Base-by-base conservation (phyloP, 2,329 filamentous ascomycete species). In the Domatiomyces globalis region DNA sequence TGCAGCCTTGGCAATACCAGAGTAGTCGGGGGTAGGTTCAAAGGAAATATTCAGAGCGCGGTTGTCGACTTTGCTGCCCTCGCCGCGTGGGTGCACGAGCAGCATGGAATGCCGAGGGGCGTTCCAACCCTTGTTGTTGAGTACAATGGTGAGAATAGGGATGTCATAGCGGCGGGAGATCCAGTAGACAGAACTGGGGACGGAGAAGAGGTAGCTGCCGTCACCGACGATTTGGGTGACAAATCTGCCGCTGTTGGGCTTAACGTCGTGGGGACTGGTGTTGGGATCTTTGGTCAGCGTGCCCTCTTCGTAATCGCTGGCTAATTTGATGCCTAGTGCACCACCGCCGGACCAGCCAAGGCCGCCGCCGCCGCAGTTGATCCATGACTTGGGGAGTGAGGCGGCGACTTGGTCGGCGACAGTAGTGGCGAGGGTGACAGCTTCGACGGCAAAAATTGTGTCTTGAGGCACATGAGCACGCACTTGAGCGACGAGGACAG, bases 361-460 rank as follows among this genome's bases (percentile, higher is more conserved):
- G 1, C 86, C 86, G 12, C 84, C 85, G 0, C 83, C 85, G 1
- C 85, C 85, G 63, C 85, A 89, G 64, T 88, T 89, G 61, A 90
- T 79, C 83, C 83, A 88, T 0, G 79, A 80, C 0, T 84, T 84
- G 0, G 85, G 85, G 0, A 79, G 62, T 0, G 75, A 80, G 2
- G 80, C 75, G 60, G 81, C 80, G 6, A 92, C 69, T 57, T 88
- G 84, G 58, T 92, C 84, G 22, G 79, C 74, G 0, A 88, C 80
- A 25, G 80, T 76, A 0, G 66, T 66, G 0, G 81, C 80, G 52
- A 85, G 80, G 0, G 86, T 92, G 0, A 92, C 86, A 0, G 86
- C 81, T 67, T 92, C 86, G 44, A 92, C 72, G 2, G 80, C 82
- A 70, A 78, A 90, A 54, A 90, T 84, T 0, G 85, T 85, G 58